These are phyloP conservation scores for Agrocybe chaxingu DNA, from an alignment of 768 basidiomycete species.

Conservation along the genomic window DNA sequence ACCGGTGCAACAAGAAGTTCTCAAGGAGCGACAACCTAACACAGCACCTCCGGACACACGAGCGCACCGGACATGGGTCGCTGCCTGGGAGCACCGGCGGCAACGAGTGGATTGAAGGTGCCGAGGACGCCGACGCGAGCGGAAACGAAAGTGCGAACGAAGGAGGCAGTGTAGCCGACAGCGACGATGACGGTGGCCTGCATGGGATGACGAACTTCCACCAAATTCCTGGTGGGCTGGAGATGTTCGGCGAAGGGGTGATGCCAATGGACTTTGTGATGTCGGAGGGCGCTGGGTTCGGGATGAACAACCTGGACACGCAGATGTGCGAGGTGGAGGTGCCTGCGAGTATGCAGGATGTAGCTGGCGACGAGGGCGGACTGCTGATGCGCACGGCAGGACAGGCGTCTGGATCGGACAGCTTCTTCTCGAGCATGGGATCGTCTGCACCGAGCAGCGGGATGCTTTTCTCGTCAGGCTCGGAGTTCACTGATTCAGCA, in stretches of 20 bases:
- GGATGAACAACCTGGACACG: slow-evolving; percentile 37
- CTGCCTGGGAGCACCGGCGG: slow-evolving; percentile 12
- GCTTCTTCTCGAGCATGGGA: slow-evolving; percentile 5
- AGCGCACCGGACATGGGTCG: slow-evolving; percentile 30
- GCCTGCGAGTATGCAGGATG: slow-evolving; percentile 48
- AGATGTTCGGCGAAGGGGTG: slow-evolving; percentile 22
- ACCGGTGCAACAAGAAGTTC: slow-evolving; percentile 76
- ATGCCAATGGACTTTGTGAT: slow-evolving; percentile 12
- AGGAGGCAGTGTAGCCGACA: slow-evolving; percentile 15
- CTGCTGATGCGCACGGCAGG: slow-evolving; percentile 34
- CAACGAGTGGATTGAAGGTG: slow-evolving; percentile 24
- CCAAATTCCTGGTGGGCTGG: slow-evolving; percentile 7
- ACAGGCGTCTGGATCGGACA: slow-evolving; percentile 9
- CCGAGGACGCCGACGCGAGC: slow-evolving; percentile 22
- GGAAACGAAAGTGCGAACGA: slow-evolving; percentile 20
- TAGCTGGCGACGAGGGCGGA: slow-evolving; percentile 57
- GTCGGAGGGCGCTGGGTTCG: slow-evolving; percentile 17
- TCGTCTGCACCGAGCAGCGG: slow-evolving; percentile 15
- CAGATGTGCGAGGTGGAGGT: slow-evolving; percentile 63
- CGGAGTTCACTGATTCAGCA: slow-evolving; percentile 23
- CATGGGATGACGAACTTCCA: slow-evolving; percentile 12
- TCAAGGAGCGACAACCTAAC: slow-evolving; percentile 86
- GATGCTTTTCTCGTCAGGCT: slow-evolving; percentile 15
- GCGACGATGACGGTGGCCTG: slow-evolving; percentile 21
- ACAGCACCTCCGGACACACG: slow-evolving; percentile 84